Evolutionary conservation across 2,329 filamentous ascomycete species (phyloP).

Genomic region (Orbilia javanica): DNA sequence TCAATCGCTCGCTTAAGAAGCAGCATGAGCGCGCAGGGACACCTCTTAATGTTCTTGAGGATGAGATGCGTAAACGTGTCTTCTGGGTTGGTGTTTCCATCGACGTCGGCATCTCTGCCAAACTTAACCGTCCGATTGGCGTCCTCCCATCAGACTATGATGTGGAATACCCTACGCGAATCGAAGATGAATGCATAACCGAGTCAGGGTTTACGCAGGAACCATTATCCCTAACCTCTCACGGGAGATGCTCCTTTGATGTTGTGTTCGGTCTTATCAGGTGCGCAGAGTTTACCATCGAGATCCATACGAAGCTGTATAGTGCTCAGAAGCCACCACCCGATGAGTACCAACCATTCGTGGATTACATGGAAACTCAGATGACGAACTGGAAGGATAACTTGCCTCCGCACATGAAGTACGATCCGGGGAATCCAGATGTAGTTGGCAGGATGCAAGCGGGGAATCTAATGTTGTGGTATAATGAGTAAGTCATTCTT

Average conservation of each 20-base stretch:
- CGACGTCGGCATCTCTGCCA: slow-evolving; percentile 77
- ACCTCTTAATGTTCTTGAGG: slow-evolving; percentile 71
- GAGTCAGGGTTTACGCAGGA: slow-evolving; percentile 73
- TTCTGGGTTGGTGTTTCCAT: slow-evolving; percentile 81
- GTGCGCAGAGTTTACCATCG: slow-evolving; percentile 76
- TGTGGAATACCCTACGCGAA: slow-evolving; percentile 78
- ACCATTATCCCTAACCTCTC: slow-evolving; percentile 67
- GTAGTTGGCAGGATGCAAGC: slow-evolving; percentile 69
- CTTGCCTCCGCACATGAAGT: slow-evolving; percentile 73
- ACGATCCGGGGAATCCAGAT: slow-evolving; percentile 65
- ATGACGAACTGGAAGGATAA: slow-evolving; percentile 74
- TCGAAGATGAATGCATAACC: slow-evolving; percentile 78
- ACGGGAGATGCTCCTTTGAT: slow-evolving; percentile 73
- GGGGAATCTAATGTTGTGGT: slow-evolving; percentile 70
- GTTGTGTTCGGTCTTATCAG: slow-evolving; percentile 67
- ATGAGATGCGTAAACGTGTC: slow-evolving; percentile 81
- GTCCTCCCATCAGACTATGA: slow-evolving; percentile 81
- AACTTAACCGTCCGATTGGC: slow-evolving; percentile 81
- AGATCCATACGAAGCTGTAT: slow-evolving; percentile 83
- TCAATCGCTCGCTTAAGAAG: slow-evolving; percentile 78
- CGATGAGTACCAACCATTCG: slow-evolving; percentile 73
- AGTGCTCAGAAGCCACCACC: slow-evolving; percentile 73
- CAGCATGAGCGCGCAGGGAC: slow-evolving; percentile 67
- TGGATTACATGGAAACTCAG: slow-evolving; percentile 76
- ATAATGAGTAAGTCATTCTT: slow-evolving; percentile 67